A percentile compares a stretch with the other conserved stretches of the same genome.
Conservation (phyloP, 2,329 filamentous ascomycete genomes). For the Beauveria medogensis region DNA sequence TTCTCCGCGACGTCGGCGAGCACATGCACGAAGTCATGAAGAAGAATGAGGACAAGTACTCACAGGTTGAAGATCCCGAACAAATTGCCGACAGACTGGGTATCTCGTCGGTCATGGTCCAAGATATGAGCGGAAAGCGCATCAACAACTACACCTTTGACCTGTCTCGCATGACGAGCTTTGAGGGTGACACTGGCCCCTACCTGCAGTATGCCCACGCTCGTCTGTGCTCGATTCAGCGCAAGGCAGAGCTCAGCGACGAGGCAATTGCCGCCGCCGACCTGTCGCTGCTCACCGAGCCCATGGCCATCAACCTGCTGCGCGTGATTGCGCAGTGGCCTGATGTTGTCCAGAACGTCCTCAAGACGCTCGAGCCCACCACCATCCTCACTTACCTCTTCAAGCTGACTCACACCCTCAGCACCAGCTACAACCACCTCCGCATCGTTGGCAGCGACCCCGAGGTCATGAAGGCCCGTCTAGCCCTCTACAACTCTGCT, state of each 20-base stretch:
- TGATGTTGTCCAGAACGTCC: conserved; percentile 73
- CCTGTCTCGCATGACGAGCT: conserved; percentile 73
- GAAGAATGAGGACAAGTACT: conserved; percentile 83
- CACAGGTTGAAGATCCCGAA: conserved; percentile 76
- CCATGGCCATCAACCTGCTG: conserved; percentile 64
- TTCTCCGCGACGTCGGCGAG: conserved; percentile 72
- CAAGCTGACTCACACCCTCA: conserved; percentile 76
- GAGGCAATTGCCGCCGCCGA: conserved; percentile 57
- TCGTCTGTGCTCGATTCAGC: conserved; percentile 57
- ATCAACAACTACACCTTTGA: conserved; percentile 66
- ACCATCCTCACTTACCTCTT: conserved; percentile 58
- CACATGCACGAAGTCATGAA: conserved; percentile 98
- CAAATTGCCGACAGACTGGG: conserved; percentile 80
- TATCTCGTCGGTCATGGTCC: conserved; percentile 79
- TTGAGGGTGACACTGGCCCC: conserved; percentile 78
- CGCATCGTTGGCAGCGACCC: conserved; percentile 73
- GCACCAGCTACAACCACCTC: conserved; percentile 73
- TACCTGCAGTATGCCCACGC: conserved; percentile 80
- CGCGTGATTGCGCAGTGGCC: conserved; percentile 77
- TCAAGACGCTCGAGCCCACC: conserved; percentile 73
- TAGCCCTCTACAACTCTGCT: conserved; percentile 71
- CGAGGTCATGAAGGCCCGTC: conserved; percentile 56
- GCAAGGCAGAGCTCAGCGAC: conserved; percentile 43
- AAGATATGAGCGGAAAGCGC: conserved; percentile 91
- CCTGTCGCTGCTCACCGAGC: conserved; percentile 59